Evolutionary conservation across 129 eudicot species (phyloP).

Genomic region (Flaveria robusta): DNA sequence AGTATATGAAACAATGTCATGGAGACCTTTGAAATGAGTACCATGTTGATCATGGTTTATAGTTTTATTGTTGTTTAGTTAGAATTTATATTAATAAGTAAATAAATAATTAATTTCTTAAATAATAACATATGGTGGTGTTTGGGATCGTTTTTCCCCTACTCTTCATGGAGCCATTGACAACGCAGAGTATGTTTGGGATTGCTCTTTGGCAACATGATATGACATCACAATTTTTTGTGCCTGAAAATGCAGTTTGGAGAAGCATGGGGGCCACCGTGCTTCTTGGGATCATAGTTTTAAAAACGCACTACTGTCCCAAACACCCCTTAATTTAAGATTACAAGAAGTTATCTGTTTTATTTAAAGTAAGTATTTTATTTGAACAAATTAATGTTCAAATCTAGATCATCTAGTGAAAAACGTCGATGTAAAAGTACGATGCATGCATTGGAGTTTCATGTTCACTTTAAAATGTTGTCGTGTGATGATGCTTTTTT

Average conservation of each 20-base stretch:
- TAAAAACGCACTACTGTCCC: background rate
- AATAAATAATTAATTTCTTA: no score
- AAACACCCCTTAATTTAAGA: background rate
- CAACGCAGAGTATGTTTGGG: background rate
- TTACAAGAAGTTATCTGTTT: background rate
- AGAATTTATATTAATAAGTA: background rate
- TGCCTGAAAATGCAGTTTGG: background rate
- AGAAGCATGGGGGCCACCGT: background rate
- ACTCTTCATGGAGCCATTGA: no score
- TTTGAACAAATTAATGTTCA: background rate
- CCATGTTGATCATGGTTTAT: background rate
- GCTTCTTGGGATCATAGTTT: background rate
- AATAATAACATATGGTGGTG: background rate
- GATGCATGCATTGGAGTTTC: conserved; percentile 3
- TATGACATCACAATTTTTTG: background rate
- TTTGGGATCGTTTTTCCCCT: background rate
- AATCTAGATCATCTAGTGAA: background rate
- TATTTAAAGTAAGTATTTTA: background rate
- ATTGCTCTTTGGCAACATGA: background rate
- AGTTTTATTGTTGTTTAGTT: no score
- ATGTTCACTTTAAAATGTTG: background rate
- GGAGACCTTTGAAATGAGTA: background rate
- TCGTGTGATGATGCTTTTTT: background rate
- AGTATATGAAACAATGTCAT: background rate
- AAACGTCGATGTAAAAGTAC: background rate